A percentile compares a stretch with the other conserved stretches of the same genome.
Evolutionary conservation across 345 rosid genomes (phyloP).

Genomic region (Microthlaspi erraticum): DNA sequence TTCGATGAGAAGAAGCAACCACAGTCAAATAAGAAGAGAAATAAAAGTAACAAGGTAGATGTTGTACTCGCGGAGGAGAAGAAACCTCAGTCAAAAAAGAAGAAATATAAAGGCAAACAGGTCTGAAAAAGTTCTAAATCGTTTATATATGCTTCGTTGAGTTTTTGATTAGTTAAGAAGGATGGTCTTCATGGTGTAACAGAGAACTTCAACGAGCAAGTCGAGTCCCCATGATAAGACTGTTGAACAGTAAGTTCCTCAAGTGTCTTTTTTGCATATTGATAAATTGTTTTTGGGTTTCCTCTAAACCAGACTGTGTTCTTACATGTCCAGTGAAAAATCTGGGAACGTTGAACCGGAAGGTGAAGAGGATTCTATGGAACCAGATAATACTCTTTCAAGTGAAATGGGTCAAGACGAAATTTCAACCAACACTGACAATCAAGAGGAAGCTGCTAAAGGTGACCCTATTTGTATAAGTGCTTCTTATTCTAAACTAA

Average conservation of each 20-base stretch:
- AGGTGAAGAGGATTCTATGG: constrained; percentile 7
- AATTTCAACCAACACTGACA: not conserved
- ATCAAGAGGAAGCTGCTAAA: constrained; percentile 17
- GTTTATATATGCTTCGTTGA: not conserved
- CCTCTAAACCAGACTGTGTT: constrained; percentile 22
- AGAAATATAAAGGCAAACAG: constrained; percentile 14
- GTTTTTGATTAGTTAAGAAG: not conserved
- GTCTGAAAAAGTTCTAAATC: not conserved
- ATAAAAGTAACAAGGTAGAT: constrained; percentile 14
- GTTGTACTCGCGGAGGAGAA: constrained; percentile 14
- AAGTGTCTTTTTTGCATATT: not conserved
- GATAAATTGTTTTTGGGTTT: not conserved
- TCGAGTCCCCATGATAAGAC: not conserved
- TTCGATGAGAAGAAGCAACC: no score
- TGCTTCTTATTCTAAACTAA: not conserved
- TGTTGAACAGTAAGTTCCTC: constrained; percentile 32
- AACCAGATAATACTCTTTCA: constrained; percentile 10
- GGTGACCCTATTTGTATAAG: constrained; percentile 15
- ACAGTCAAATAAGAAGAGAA: no score
- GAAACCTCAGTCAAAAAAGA: constrained; percentile 14
- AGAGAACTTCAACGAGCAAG: constrained; percentile 30
- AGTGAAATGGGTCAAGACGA: not conserved
- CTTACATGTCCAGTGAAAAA: constrained; percentile 27
- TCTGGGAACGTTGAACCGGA: constrained; percentile 2
- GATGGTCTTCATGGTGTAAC: constrained; percentile 27